Base-by-base conservation (phyloP, 208 protist species). In the Leishmania mexicana region DNA sequence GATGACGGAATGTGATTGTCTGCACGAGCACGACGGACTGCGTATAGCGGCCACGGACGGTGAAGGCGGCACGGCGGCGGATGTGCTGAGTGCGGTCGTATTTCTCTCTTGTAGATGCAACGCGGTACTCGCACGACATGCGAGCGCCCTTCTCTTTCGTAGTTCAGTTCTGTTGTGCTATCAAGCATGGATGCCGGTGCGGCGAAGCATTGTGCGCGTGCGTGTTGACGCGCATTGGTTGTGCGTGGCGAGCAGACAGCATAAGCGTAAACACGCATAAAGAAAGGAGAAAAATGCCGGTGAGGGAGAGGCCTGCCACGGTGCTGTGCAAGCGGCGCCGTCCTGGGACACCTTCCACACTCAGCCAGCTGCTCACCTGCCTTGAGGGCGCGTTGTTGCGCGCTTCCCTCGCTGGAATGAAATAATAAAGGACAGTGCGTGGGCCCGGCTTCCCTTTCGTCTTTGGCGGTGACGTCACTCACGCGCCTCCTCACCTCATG, bases 51-150 rank as follows among this genome's bases (percentile, higher is more conserved):
- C 28, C 28, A 53, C 38, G 51, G 21, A 49, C 67, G 19, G 40
- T 54, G 70, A 53, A 35, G 24, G 70, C 70, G 17, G 45, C 70
- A 47, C 24, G 10, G 21, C 40, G 24, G 40, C 45, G 6, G 40
- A 51, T 51, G 45, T 35, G 42, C 70, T 40, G 45, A 38, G 1
- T 53, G 45, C 13, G 45, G 6, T 21, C 24, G 28, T 74, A 15
- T 31, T 45, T 74, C n/a, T 72, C 24, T 28, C 28, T 74, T 45
- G 42, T 74, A 74, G 70, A 38, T 54, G 28, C 70, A 74, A n/a
- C 51, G 45, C 42, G 45, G 31, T 40, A 40, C 28, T 68, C 62
- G 62, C 62, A 68, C 31, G 31, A 21, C 62, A 24, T 31, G 13
- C 62, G 15, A 21, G 31, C 13, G 62, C 62, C 62, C 62, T 68